Percentiles rank a stretch among this genome's conserved stretches.
phyloP scores from a whole-genome alignment of 495 filamentous ascomycete species.

The Jackrogersella multiformis region DNA sequence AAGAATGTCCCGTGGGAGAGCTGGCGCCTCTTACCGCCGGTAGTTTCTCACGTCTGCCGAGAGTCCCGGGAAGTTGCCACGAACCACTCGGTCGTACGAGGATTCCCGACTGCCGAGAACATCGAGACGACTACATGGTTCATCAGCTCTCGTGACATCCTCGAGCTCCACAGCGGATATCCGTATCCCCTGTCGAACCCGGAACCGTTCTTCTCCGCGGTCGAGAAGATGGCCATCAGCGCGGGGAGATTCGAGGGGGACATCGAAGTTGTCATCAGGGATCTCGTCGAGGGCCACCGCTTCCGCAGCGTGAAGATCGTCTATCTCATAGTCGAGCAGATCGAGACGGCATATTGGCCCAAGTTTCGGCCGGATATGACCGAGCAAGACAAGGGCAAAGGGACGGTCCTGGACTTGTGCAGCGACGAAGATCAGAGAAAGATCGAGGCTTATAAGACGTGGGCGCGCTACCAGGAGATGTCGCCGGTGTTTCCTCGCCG shows the following conservation, averaged over 20 bases:
- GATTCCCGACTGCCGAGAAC: slow-evolving; percentile 44
- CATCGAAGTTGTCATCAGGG: slow-evolving; percentile 32
- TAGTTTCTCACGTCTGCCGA: slow-evolving; percentile 40
- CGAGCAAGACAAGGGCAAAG: slow-evolving; percentile 44
- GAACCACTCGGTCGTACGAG: slow-evolving; percentile 42
- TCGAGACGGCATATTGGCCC: slow-evolving; percentile 45
- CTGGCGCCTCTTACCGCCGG: slow-evolving; percentile 43
- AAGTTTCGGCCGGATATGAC: slow-evolving; percentile 43
- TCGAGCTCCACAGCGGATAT: slow-evolving; percentile 45
- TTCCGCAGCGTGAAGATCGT: slow-evolving; percentile 41
- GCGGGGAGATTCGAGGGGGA: slow-evolving; percentile 42
- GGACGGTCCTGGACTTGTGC: slow-evolving; percentile 41
- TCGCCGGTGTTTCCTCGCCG: slow-evolving; percentile 40
- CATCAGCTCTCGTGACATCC: slow-evolving; percentile 42
- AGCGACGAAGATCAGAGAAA: slow-evolving; percentile 39
- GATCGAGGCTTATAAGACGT: slow-evolving; percentile 43
- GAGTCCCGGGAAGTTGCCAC: slow-evolving; percentile 39
- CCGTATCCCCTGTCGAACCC: slow-evolving; percentile 45
- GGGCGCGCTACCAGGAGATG: slow-evolving; percentile 46
- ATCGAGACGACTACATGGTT: slow-evolving; percentile 46
- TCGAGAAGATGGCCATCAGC: slow-evolving; percentile 39
- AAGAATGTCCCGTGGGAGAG: slow-evolving; percentile 45
- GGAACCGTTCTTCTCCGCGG: slow-evolving; percentile 43
- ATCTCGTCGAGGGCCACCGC: slow-evolving; percentile 37
- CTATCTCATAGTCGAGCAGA: slow-evolving; percentile 44